Percentiles rank a stretch among this genome's conserved stretches.
phyloP scores from a whole-genome alignment of 345 rosid species.

The Linum trigynum region DNA sequence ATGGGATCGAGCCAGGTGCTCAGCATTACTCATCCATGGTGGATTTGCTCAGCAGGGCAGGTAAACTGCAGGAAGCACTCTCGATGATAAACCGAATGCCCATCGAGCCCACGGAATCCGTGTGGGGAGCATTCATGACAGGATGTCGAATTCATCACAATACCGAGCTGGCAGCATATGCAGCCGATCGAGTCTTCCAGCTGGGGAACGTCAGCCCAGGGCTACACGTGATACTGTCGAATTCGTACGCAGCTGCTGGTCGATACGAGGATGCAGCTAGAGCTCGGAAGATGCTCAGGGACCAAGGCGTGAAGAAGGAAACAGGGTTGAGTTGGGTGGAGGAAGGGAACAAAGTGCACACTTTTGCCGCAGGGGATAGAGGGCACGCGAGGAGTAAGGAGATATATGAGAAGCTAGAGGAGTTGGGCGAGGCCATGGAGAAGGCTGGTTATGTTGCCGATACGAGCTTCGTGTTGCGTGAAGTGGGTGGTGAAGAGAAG shows the following conservation, averaged over 20 bases:
- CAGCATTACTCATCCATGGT: slow-evolving; percentile 86
- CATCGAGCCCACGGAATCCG: slow-evolving; percentile 58
- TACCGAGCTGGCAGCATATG: slow-evolving; percentile 67
- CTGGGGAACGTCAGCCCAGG: slow-evolving; percentile 64
- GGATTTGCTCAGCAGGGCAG: slow-evolving; percentile 74
- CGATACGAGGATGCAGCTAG: slow-evolving; percentile 79
- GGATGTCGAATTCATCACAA: slow-evolving; percentile 67
- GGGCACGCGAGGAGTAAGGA: slow-evolving; percentile 41
- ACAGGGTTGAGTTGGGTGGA: slow-evolving; percentile 93
- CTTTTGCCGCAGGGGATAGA: slow-evolving; percentile 75
- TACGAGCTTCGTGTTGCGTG: slow-evolving; percentile 65
- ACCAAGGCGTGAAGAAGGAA: slow-evolving; percentile 74
- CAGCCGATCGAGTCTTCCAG: slow-evolving; percentile 65
- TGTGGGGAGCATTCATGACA: slow-evolving; percentile 83
- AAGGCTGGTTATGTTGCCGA: slow-evolving; percentile 76
- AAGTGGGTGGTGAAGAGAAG: slow-evolving; percentile 68
- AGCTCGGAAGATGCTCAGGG: slow-evolving; percentile 71
- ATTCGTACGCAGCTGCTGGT: slow-evolving; percentile 86
- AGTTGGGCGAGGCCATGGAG: slow-evolving; percentile 71
- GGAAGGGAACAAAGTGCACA: slow-evolving; percentile 74
- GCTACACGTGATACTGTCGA: slow-evolving; percentile 54
- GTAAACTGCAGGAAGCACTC: slow-evolving; percentile 65
- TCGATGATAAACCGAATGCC: slow-evolving; percentile 51
- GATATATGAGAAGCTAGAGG: slow-evolving; percentile 67
- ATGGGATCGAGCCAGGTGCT: slow-evolving; percentile 53